These are phyloP conservation scores for Metschnikowia arizonensis DNA, from an alignment of 805 yeast genomes.

Conservation along the genomic window DNA sequence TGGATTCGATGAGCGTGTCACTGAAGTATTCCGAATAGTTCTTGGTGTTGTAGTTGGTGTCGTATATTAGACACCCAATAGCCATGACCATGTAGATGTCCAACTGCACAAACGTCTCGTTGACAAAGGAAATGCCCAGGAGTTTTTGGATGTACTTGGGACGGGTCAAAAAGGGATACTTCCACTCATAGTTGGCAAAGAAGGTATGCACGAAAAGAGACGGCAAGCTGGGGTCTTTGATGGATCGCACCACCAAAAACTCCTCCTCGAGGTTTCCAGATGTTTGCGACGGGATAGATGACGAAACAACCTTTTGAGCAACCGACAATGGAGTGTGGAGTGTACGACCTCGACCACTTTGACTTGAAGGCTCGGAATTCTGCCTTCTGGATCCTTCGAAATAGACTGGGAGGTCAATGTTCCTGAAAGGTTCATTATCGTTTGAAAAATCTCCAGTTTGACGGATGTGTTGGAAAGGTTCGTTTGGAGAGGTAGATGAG, in stretches of 20 bases:
- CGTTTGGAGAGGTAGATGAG: not conserved
- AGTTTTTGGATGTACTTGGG: conserved; percentile 21
- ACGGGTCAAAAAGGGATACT: conserved; percentile 34
- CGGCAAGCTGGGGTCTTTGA: conserved; percentile 28
- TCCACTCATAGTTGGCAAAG: conserved; percentile 34
- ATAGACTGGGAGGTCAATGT: conserved; percentile 14
- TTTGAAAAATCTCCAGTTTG: not conserved
- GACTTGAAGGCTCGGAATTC: not conserved
- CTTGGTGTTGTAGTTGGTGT: conserved; percentile 22
- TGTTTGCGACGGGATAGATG: conserved; percentile 4
- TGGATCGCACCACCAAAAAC: conserved; percentile 33
- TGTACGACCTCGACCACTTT: not conserved
- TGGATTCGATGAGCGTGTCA: conserved; percentile 29
- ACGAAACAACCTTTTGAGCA: conserved; percentile 9
- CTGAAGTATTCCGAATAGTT: conserved; percentile 29
- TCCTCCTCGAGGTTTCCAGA: conserved; percentile 25
- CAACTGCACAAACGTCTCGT: conserved; percentile 35
- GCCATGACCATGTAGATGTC: conserved; percentile 37
- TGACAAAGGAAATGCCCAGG: conserved; percentile 26
- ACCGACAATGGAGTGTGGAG: not conserved
- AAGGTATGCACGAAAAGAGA: conserved; percentile 30
- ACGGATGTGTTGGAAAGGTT: not conserved
- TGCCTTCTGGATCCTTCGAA: not conserved
- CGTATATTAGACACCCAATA: conserved; percentile 37
- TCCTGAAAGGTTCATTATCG: conserved; percentile 10